A percentile compares a stretch with the other conserved stretches of the same genome.
These are phyloP conservation scores for Rhynchospora breviuscula DNA, from an alignment of 176 grass and related monocot species.

Conservation along the genomic window DNA sequence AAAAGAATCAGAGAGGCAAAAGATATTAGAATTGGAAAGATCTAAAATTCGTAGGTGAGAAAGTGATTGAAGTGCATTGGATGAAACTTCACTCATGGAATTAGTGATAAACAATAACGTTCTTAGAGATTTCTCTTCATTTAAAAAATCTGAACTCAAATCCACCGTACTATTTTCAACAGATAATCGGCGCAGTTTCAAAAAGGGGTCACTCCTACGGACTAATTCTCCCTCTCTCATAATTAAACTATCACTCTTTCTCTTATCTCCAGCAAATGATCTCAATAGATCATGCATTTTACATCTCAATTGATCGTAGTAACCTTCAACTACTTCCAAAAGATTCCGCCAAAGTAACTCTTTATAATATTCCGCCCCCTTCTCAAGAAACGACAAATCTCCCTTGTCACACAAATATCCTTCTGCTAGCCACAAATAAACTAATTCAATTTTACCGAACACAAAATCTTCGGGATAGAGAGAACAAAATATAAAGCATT, in stretches of 20 bases:
- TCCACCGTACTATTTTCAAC: background rate
- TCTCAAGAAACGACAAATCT: background rate
- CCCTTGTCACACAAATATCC: background rate
- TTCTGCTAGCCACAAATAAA: background rate
- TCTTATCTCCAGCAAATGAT: conserved; percentile 25
- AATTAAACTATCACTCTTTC: background rate
- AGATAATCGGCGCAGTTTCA: background rate
- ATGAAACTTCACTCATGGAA: background rate
- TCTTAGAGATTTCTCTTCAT: conserved; percentile 4
- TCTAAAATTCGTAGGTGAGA: conserved; percentile 27
- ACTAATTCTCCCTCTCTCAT: background rate
- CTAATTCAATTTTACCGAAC: background rate
- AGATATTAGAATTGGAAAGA: conserved; percentile 1
- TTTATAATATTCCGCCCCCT: background rate
- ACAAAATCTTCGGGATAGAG: no score
- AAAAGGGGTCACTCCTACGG: background rate
- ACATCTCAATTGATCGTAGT: background rate
- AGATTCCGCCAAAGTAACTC: conserved; percentile 32
- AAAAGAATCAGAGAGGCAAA: conserved; percentile 16
- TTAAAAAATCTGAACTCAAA: background rate
- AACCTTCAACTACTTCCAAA: background rate
- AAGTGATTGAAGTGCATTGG: background rate
- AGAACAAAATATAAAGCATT: no score
- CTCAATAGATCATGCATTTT: conserved; percentile 36
- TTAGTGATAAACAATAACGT: background rate